A percentile compares a stretch with the other conserved stretches of the same genome.
phyloP scores from a whole-genome alignment of 768 basidiomycete species.

The Dioszegia hungarica region DNA sequence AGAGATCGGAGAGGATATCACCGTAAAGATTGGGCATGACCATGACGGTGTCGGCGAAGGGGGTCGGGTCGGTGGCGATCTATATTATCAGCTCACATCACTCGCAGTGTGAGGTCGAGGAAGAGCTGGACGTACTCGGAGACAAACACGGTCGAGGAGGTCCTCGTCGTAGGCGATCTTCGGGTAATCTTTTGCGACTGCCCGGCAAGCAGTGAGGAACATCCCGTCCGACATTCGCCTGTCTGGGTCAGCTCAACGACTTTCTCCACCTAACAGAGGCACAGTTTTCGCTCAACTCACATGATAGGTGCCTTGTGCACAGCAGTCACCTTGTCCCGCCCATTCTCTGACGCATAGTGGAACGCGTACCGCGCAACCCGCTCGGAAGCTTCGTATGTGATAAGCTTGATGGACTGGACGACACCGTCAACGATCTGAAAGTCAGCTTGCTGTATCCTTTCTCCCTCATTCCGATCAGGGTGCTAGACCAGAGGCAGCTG shows the following conservation, averaged over 20 bases:
- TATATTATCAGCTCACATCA: too few relatives aligned
- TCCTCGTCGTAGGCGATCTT: constrained; percentile 93
- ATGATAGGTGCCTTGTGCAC: constrained; percentile 99
- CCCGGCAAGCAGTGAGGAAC: constrained; percentile 96
- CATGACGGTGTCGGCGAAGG: constrained; percentile 95
- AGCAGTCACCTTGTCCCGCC: constrained; percentile 87
- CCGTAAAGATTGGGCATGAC: constrained; percentile 92
- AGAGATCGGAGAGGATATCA: constrained; percentile 96
- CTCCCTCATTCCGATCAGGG: too few relatives aligned
- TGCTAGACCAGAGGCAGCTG: too few relatives aligned
- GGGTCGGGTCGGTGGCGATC: constrained; percentile 87
- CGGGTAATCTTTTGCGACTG: constrained; percentile 93
- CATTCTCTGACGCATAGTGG: constrained; percentile 85
- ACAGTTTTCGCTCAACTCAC: constrained; percentile 53
- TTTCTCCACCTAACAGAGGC: background rate
- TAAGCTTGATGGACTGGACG: constrained; percentile 98
- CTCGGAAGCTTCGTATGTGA: constrained; percentile 97
- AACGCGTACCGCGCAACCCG: constrained; percentile 98
- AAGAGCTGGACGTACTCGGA: constrained; percentile 63
- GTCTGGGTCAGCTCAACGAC: constrained; percentile 2
- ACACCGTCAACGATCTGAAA: constrained; percentile 85
- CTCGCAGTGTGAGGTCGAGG: too few relatives aligned
- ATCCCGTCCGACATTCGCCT: constrained; percentile 99
- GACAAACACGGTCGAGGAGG: constrained; percentile 89
- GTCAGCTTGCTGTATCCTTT: background rate